Base-by-base conservation (phyloP, 345 rosid genomes). In the Brassica nigra region DNA sequence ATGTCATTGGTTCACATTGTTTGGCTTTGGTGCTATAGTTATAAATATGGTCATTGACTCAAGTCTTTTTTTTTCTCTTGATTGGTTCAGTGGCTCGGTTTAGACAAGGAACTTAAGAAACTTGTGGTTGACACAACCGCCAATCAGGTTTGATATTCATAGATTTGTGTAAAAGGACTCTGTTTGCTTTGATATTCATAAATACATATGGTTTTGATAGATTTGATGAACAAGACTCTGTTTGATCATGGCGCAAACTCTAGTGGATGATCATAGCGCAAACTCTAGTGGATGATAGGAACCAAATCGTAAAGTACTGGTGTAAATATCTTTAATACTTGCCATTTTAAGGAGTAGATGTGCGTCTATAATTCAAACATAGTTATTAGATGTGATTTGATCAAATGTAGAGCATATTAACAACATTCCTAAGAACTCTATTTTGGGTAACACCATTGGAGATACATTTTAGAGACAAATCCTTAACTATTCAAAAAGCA, bases 101-200 rank as follows among this genome's bases (percentile, higher is more conserved):
- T 90, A 77, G 94, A 95, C 83, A 92, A 89, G 81, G 97, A 88
- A 30, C 75, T 78, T 12, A 92, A 90, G 89, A 95, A 85, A 83
- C 97, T 95, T 75, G 89, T 90, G 70, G 91, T 95, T 70, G 97
- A 95, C 78, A 92, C 96, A 27, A 95, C 94, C 49, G 88, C 87
- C 65, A 95, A 95, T 82, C 99, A 95, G 95, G 98, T 95, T 85
- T 64, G 20, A 57, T 20, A 34, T 54, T 18, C 18, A 18, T 18
- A 0, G 8, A 39, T 72, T 14, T 3, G 18, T 18, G 18, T 18
- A 18, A 18, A 18, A 18, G 18, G 18, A 18, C 18, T 18, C 18
- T 18, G 18, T 18, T 18, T 18, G 18, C 18, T 18, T 18, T 18
- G 18, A 18, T n/a, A 61, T 31, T 30, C 52, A 47, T 20, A 68